Conservation (phyloP, 306 rosid genomes). For the Gynostemma pentaphyllum region DNA sequence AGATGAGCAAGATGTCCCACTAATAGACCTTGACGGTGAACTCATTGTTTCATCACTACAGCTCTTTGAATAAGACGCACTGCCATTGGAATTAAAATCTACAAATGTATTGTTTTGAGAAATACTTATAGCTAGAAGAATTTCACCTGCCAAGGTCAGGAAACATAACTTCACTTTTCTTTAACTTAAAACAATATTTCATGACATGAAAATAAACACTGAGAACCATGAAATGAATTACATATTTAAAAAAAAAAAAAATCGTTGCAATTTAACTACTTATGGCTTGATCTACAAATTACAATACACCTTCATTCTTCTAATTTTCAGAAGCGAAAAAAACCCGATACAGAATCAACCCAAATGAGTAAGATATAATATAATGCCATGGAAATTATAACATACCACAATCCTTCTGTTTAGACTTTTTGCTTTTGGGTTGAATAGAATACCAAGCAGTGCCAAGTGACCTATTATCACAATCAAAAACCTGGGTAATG, state of each 20-base stretch:
- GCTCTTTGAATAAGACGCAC: constrained; percentile 1
- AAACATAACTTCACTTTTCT: constrained; percentile 16
- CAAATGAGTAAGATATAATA: neutral
- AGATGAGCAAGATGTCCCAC: constrained; percentile 25
- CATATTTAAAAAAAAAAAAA: neutral
- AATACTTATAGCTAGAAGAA: constrained; percentile 46
- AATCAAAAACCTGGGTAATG: constrained; percentile 50
- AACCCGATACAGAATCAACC: neutral
- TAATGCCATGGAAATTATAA: neutral
- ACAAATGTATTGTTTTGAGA: constrained; percentile 21
- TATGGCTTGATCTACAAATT: neutral
- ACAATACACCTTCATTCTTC: no score
- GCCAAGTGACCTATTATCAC: constrained; percentile 45
- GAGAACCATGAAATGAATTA: neutral
- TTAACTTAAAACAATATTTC: neutral
- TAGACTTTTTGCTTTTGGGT: constrained; percentile 54
- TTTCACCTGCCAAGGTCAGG: constrained; percentile 41
- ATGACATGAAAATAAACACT: neutral
- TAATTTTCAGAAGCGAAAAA: neutral
- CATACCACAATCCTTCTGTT: constrained; percentile 73
- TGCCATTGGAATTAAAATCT: constrained; percentile 22
- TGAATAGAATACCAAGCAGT: constrained; percentile 64
- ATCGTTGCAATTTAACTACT: neutral
- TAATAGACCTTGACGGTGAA: constrained; percentile 31
- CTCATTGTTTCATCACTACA: constrained; percentile 16